Evolutionary conservation across 2,329 filamentous ascomycete species (phyloP), one percentile per base, ranked within the genome.

Genomic region (Cercospora citrullina): DNA sequence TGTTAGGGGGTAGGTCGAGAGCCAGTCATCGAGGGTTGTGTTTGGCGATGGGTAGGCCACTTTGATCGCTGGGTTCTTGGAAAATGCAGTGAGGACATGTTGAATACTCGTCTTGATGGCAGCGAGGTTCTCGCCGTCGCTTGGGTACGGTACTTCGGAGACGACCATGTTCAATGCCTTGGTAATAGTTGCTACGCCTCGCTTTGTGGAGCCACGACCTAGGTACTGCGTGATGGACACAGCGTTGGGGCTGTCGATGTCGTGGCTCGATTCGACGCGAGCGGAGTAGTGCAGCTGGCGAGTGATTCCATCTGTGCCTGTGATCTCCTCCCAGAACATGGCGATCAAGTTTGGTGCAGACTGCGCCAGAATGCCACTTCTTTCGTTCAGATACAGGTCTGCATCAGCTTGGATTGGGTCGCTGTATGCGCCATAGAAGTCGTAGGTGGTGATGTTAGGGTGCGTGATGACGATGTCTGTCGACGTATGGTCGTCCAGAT

Each of bases 261-360:
- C 83, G 57, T 84, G 81, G 45, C 84, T 84, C 30, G 83, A 85
- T 70, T 90, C 88, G 28, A 90, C 87, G 71, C 89, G 84, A 53
- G 87, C 84, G 9, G 88, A 90, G 83, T 87, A 91, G 75, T 91
- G 89, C 18, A 90, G 80, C 72, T 89, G 86, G 58, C 89, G 84
- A 8, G 85, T 84, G 65, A 88, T 85, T 28, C 87, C 87, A 72
- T 91, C 89, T 7, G 78, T 74, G 26, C 81, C 82, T 66, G 77
- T 77, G 74, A 89, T 84, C 69, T 87, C 84, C 69, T 89, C 87
- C 83, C 84, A 89, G 76, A 84, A 86, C 78, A 89, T 82, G 26
- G 87, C 85, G 0, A 87, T 87, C 65, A 90, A 89, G 77, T 90
- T 89, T 26, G 89, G 87, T 1, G 87, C 87, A 28, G 88, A 87